Conservation (phyloP, 1,139 yeast species). For the Lodderomyces metapsilosis region DNA sequence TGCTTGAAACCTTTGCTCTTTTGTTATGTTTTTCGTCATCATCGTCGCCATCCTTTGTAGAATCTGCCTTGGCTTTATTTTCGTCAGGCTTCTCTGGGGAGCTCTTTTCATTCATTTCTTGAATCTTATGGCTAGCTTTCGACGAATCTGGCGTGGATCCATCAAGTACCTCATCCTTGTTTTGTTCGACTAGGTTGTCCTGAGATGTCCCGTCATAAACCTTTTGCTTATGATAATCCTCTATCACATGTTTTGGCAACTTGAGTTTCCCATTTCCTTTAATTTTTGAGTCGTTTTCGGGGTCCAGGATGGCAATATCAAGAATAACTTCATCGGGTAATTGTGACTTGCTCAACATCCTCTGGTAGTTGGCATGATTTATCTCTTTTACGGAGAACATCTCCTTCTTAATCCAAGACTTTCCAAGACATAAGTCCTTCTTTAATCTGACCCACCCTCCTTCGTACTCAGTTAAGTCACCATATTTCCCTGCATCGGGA, state of each 20-base stretch:
- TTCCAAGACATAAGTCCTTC: constrained; percentile 39
- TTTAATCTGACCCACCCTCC: constrained; percentile 37
- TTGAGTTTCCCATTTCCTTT: constrained; percentile 31
- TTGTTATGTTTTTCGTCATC: constrained; percentile 9
- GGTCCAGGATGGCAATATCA: constrained; percentile 39
- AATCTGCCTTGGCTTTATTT: constrained; percentile 2
- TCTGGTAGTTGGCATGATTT: constrained; percentile 13
- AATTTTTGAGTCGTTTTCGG: constrained; percentile 25
- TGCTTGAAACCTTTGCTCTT: constrained; percentile 18
- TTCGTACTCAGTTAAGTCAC: constrained; percentile 21
- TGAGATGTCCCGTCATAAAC: constrained; percentile 32
- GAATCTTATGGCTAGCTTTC: constrained; percentile 17
- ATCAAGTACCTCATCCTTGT: constrained; percentile 9
- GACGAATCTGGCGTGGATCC: constrained; percentile 13
- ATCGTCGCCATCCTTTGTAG: constrained; percentile 19
- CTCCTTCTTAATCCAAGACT: constrained; percentile 31
- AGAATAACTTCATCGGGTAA: constrained; percentile 27
- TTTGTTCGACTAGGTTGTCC: constrained; percentile 16
- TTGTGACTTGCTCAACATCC: constrained; percentile 6
- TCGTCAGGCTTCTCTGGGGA: constrained; percentile 16
- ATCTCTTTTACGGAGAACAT: constrained; percentile 35
- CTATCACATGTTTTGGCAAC: constrained; percentile 30
- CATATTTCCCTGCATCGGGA: constrained; percentile 27
- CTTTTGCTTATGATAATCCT: constrained; percentile 26
- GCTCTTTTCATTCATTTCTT: constrained; percentile 16